Conservation (phyloP, 108 stramenopile genomes). For the Nannochloropsis oceanica region DNA sequence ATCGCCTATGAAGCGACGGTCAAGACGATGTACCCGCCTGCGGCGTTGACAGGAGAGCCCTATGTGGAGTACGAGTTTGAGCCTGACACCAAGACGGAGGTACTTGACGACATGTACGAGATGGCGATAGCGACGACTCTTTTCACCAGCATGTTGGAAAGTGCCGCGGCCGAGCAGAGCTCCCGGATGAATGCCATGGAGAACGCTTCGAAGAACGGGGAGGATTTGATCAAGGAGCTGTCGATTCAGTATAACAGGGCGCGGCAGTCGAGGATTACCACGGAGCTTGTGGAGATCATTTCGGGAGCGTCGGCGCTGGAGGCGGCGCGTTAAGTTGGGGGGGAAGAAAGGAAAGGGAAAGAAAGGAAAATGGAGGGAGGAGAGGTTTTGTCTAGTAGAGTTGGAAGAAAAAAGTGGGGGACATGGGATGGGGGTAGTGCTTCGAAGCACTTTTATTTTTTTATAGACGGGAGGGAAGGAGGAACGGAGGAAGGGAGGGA, state of each 20-base stretch:
- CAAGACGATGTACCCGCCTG: slow-evolving; percentile 15
- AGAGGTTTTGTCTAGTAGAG: background rate
- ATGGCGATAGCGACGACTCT: slow-evolving; percentile 80
- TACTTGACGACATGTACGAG: slow-evolving; percentile 79
- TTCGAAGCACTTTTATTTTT: no score
- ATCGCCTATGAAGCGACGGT: slow-evolving; percentile 24
- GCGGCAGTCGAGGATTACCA: slow-evolving; percentile 99
- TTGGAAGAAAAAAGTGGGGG: background rate
- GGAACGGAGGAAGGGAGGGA: no score
- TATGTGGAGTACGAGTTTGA: slow-evolving; percentile 87
- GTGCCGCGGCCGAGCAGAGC: slow-evolving; percentile 88
- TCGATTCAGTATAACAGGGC: slow-evolving; percentile 97
- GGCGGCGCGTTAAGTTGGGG: background rate
- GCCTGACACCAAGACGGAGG: slow-evolving; percentile 70
- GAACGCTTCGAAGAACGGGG: slow-evolving; percentile 98
- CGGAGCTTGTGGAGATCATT: slow-evolving; percentile 99
- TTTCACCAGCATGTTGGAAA: slow-evolving; percentile 88
- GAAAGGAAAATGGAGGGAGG: background rate
- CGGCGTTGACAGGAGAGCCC: slow-evolving; percentile 31
- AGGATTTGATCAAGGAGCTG: slow-evolving; percentile 91
- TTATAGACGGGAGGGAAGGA: no score
- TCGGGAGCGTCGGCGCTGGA: slow-evolving; percentile 98
- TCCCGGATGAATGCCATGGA: slow-evolving; percentile 99
- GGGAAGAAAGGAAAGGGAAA: background rate
- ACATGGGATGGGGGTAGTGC: background rate